phyloP scores from a whole-genome alignment of 2,329 filamentous ascomycete genomes.

The Colletotrichum liaoningense region DNA sequence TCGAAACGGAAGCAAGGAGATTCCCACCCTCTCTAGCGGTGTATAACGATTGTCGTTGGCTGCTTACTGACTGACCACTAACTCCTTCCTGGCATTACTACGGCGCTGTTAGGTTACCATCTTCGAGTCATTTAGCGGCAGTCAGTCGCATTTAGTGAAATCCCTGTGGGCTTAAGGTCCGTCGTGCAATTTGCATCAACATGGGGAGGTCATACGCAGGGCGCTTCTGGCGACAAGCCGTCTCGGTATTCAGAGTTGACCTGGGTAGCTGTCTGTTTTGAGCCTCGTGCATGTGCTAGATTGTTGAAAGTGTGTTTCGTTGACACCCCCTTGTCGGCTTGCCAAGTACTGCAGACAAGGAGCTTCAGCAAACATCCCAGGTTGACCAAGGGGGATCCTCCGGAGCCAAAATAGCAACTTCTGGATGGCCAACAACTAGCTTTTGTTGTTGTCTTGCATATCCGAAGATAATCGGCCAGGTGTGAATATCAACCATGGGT shows the following conservation, averaged over 20 bases:
- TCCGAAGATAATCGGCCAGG: not conserved
- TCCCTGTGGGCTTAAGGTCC: not conserved
- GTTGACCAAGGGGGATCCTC: not conserved
- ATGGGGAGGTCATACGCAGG: not conserved
- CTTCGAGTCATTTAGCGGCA: constrained; percentile 9
- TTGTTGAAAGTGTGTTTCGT: constrained; percentile 17
- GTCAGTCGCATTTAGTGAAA: constrained; percentile 1
- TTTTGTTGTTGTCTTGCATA: not conserved
- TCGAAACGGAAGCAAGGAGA: constrained; percentile 27
- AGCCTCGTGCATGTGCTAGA: constrained; percentile 28
- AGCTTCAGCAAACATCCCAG: constrained; percentile 2
- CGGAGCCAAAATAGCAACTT: constrained; percentile 12
- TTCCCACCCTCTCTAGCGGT: not conserved
- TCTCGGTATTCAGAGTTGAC: not conserved
- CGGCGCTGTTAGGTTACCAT: not conserved
- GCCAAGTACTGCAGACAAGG: not conserved
- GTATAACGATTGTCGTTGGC: constrained; percentile 1
- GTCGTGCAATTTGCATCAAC: constrained; percentile 3
- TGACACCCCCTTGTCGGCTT: constrained; percentile 6
- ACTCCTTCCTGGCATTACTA: not conserved
- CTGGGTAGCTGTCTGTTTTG: constrained; percentile 22
- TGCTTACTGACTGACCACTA: constrained; percentile 6
- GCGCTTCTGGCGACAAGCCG: constrained; percentile 21
- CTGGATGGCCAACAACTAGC: not conserved
- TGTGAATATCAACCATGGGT: not conserved